A percentile compares a stretch with the other conserved stretches of the same genome.
Conservation (phyloP, 345 rosid genomes). For the Geranium rotundifolium region DNA sequence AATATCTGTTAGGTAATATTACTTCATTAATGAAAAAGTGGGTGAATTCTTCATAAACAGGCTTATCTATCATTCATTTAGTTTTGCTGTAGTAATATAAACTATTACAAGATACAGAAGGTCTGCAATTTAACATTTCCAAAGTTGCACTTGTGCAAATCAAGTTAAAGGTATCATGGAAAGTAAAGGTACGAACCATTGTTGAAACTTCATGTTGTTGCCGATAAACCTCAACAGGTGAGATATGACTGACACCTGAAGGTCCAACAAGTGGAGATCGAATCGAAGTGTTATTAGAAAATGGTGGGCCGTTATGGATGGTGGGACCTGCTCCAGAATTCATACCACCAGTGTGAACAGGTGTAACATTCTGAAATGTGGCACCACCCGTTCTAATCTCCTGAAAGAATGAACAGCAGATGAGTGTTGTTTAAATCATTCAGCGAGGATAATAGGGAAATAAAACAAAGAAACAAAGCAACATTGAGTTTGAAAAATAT, state of each 20-base stretch:
- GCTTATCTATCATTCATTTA: no score
- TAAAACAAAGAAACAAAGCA: not conserved
- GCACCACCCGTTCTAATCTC: conserved; percentile 37
- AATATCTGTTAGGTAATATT: no score
- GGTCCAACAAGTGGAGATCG: conserved; percentile 41
- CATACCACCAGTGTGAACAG: conserved; percentile 35
- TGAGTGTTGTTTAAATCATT: not conserved
- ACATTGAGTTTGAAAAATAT: not conserved
- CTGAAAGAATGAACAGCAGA: conserved; percentile 23
- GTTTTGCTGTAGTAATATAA: no score
- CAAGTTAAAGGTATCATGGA: not conserved
- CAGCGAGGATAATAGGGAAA: not conserved
- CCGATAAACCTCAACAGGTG: conserved; percentile 63
- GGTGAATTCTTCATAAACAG: no score
- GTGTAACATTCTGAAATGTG: conserved; percentile 34
- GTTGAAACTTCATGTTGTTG: conserved; percentile 85
- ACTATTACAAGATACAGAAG: no score
- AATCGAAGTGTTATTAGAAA: conserved; percentile 32
- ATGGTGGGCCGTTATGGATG: conserved; percentile 40
- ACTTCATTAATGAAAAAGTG: no score
- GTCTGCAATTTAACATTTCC: no score
- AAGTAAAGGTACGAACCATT: conserved; percentile 28
- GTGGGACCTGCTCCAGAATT: conserved; percentile 36
- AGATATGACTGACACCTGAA: conserved; percentile 32
- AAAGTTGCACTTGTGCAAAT: no score